Evolutionary conservation across 768 basidiomycete species (phyloP), one percentile per base, ranked within the genome.

Genomic region (Boletus tylopilopsis): DNA sequence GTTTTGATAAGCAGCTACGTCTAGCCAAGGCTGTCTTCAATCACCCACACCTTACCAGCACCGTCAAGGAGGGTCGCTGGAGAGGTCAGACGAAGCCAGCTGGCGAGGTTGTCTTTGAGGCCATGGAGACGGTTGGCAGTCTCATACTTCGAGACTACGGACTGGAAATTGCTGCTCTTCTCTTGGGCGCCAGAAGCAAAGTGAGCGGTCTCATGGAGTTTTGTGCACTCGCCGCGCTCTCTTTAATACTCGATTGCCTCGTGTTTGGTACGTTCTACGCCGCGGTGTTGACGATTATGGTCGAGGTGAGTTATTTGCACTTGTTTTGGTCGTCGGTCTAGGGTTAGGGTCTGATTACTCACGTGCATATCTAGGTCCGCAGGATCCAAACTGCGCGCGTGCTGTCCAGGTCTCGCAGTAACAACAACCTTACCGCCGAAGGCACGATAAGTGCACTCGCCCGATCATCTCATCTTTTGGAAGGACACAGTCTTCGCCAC

Each of bases 1-100:
- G 95, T 7, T 99, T 98, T 67, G 96, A 99, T 71, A 98, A 99
- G 67, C 95, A 94, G 0, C 84, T 95, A 39, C 81, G 90, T 7
- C 83, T 99, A 22, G 94, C 94, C 3, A 79, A 85, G 12, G 87
- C 93, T 2, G 90, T 98, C 15, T 91, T 97, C 71, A 78, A 81
- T 24, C 89, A 94, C 58, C 90, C 88, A 2, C 80, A 87, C 41
- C 69, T 84, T 23, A 59, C 61, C n/a, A 57, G 61, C 30, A 70
- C 76, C 18, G 66, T 67, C 41, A 65, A 42, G 64, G 73, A 44
- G 65, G 77, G 50, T 23, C 64, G 71, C 19, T 72, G 71, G 53
- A 56, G 70, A 37, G 68, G 74, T 19, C 72, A 73, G 55, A 75
- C 86, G 69, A 87, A 85, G 62, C 86, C 92, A 0, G 86, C 91